A percentile compares a stretch with the other conserved stretches of the same genome.
Conservation (phyloP, 345 rosid genomes). For the Balakata baccata region DNA sequence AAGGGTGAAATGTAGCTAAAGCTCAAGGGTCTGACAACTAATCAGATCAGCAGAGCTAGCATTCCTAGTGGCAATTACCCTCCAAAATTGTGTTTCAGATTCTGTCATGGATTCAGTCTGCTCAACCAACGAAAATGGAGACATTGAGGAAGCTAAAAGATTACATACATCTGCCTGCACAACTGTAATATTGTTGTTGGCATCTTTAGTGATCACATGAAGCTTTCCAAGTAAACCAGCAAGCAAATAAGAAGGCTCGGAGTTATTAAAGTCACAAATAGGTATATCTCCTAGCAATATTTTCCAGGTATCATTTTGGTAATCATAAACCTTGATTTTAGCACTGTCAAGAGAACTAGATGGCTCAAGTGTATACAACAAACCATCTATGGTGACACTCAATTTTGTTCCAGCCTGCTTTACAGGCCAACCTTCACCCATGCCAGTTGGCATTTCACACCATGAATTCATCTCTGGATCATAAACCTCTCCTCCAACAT, state of each 20-base stretch:
- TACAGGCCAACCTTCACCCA: slow-evolving; percentile 98
- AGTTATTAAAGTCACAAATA: slow-evolving; percentile 46
- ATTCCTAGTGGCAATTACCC: slow-evolving; percentile 36
- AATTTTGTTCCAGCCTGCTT: slow-evolving; percentile 79
- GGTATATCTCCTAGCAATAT: slow-evolving; percentile 72
- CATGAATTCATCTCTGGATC: slow-evolving; percentile 70
- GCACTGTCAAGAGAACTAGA: slow-evolving; percentile 62
- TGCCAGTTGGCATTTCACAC: slow-evolving; percentile 86
- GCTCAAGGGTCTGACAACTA: slow-evolving; percentile 56
- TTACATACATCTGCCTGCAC: slow-evolving; percentile 52
- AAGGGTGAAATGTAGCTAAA: slow-evolving; percentile 17
- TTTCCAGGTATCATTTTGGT: slow-evolving; percentile 78
- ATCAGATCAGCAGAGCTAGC: slow-evolving; percentile 54
- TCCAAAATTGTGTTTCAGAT: slow-evolving; percentile 46
- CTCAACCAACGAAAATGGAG: slow-evolving; percentile 18
- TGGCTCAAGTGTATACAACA: slow-evolving; percentile 73
- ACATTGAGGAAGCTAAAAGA: slow-evolving; percentile 18
- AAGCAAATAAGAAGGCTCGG: slow-evolving; percentile 79
- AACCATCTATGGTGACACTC: slow-evolving; percentile 69
- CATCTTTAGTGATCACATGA: slow-evolving; percentile 76
- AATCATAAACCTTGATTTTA: slow-evolving; percentile 76
- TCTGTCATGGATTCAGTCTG: slow-evolving; percentile 17
- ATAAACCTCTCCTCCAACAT: slow-evolving; percentile 87
- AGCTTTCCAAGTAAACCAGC: slow-evolving; percentile 78
- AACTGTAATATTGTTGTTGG: slow-evolving; percentile 41